A percentile compares a stretch with the other conserved stretches of the same genome.
These are phyloP conservation scores for Ogataea parapolymorpha DNA, from an alignment of 805 yeast genomes.

Conservation along the genomic window DNA sequence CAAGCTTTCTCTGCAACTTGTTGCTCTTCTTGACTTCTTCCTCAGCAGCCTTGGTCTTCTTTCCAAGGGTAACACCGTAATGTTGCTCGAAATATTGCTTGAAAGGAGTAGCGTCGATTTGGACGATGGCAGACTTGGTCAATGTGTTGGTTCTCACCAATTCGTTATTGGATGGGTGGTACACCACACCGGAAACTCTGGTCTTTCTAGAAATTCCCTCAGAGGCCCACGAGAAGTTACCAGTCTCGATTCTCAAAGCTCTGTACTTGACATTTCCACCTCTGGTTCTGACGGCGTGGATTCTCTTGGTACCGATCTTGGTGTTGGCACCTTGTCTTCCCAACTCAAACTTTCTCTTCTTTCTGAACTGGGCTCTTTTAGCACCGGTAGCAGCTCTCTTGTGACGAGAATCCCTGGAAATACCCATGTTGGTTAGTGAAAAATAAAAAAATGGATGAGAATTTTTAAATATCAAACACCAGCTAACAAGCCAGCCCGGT, in stretches of 20 bases:
- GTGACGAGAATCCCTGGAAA: conserved; percentile 99
- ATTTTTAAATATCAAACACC: conserved; percentile 2
- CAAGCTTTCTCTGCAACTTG: conserved; percentile 87
- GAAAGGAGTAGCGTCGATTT: conserved; percentile 99
- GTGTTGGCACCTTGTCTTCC: conserved; percentile 99
- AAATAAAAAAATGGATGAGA: conserved; percentile 8
- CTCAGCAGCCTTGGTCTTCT: conserved; percentile 65
- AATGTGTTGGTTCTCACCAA: conserved; percentile 99
- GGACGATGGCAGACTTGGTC: conserved; percentile 98
- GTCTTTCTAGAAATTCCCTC: conserved; percentile 99
- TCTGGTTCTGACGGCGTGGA: conserved; percentile 98
- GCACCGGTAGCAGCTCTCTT: conserved; percentile 99
- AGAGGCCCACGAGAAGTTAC: conserved; percentile 99
- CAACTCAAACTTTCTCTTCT: conserved; percentile 99
- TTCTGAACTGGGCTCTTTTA: conserved; percentile 99
- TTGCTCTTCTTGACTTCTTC: conserved; percentile 62
- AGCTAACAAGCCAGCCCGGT: background rate
- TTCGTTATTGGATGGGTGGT: conserved; percentile 99
- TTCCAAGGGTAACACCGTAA: conserved; percentile 93
- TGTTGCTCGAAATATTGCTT: conserved; percentile 98
- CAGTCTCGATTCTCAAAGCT: conserved; percentile 98
- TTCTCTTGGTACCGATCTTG: conserved; percentile 98
- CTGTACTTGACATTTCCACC: conserved; percentile 99
- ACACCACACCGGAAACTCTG: conserved; percentile 95
- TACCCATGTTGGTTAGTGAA: conserved; percentile 75